A percentile compares a stretch with the other conserved stretches of the same genome.
Conservation (phyloP, 192 early-diverging fungal species). For the Chytriomyces sp. region DNA sequence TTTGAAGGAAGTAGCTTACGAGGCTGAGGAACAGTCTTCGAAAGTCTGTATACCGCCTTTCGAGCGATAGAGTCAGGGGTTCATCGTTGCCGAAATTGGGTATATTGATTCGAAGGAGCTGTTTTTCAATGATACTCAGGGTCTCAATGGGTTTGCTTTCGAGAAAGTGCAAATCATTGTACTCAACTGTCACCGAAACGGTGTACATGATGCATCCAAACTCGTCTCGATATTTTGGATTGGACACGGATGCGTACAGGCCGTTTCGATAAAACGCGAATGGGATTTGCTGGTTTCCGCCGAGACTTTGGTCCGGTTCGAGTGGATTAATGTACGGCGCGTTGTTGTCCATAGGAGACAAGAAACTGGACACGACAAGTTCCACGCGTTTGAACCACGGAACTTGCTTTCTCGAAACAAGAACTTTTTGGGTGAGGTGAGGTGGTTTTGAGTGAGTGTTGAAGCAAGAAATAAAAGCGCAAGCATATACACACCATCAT, state of each 20-base stretch:
- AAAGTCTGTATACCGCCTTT: constrained; percentile 27
- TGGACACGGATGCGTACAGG: not conserved
- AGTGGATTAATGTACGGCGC: not conserved
- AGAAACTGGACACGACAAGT: not conserved
- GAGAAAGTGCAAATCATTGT: not conserved
- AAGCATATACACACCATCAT: not conserved
- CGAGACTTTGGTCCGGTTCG: not conserved
- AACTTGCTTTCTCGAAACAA: not conserved
- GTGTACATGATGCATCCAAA: constrained; percentile 17
- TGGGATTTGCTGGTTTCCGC: constrained; percentile 1
- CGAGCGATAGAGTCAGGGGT: not conserved
- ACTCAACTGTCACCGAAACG: constrained; percentile 5
- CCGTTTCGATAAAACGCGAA: constrained; percentile 27
- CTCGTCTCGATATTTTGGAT: constrained; percentile 5
- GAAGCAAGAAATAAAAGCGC: not conserved
- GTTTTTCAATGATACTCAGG: not conserved
- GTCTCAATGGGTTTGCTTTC: not conserved
- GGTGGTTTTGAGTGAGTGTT: not conserved
- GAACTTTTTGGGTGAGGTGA: not conserved
- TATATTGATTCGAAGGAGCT: constrained; percentile 30
- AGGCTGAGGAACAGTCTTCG: not conserved
- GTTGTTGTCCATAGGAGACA: not conserved
- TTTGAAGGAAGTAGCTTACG: not conserved
- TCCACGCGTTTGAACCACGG: not conserved
- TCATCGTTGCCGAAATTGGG: constrained; percentile 23